Evolutionary conservation across 352 stramenopile species (phyloP), one percentile per base, ranked within the genome.

Genomic region (Globisporangium acanthophoron): DNA sequence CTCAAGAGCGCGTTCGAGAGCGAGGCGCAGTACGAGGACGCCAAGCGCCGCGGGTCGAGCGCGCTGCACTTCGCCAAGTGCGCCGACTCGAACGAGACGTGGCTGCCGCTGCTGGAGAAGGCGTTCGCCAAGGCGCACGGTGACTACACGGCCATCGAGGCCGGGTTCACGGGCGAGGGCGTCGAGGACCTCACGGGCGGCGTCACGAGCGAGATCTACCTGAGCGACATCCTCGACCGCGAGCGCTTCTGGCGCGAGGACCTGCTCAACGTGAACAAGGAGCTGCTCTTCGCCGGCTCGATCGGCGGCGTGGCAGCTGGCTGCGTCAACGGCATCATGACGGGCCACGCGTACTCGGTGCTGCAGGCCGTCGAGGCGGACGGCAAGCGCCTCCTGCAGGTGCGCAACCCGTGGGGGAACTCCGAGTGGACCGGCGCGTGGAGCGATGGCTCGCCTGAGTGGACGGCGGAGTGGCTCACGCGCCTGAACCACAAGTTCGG

Each of bases 51-150:
- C 5, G 70, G 67, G 2, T 78, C 70, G 7, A 66, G 66, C 29
- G 66, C 70, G 39, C 67, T 78, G 18, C 61, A 71, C 53, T 78
- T 71, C 56, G 64, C 66, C 21, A 69, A 71, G 29, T 78, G 66
- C 39, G 67, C 57, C 29, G 70, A 70, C 52, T 81, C 71, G 40
- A 76, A 85, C 58, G 83, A 94, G 62, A 71, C 90, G 39, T 96
- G 87, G 87, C 71, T 87, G 12, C 71, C 80, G 45, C 64, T 94
- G 13, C 48, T 96, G 21, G 87, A 96, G 64, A 96, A 96, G 62
- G 85, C 85, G n/a, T 93, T 87, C 61, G 80, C 87, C 12, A 94
- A 94, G 58, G 76, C 74, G 39, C 80, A 80, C 54, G 85, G 87
- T 20, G 76, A 74, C 60, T 96, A 94, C 73, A 63, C 65, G 13